Percentiles rank a stretch among this genome's conserved stretches.
phyloP scores from a whole-genome alignment of 306 rosid genomes.

The Gillenia trifoliata region DNA sequence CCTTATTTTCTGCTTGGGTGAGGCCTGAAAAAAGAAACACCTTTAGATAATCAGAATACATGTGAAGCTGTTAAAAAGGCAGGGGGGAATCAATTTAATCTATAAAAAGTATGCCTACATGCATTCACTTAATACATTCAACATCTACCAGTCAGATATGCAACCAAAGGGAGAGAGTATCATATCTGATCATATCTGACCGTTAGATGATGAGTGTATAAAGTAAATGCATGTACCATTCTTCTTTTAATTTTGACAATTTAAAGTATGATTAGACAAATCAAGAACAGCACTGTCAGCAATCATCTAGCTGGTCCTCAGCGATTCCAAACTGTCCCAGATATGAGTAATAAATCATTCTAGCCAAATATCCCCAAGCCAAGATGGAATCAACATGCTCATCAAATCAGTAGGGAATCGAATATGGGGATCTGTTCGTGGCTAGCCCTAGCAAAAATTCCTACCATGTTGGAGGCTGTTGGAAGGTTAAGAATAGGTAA shows the following conservation, averaged over 20 bases:
- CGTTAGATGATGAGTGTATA: no score
- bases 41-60: constrained; percentile 15
- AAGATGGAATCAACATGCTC: not conserved
- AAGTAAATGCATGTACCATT: no score
- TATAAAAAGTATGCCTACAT: not conserved
- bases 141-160: no score
- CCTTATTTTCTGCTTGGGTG: constrained; percentile 93
- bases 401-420: not conserved
- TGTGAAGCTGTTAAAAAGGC: not conserved
- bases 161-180: no score
- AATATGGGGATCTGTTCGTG: not conserved
- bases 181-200: no score
- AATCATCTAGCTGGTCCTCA: not conserved
- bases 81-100: not conserved
- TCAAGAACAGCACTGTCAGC: not conserved
- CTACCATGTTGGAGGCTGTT: not conserved
- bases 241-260: not conserved
- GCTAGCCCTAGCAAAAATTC: not conserved
- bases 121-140: no score
- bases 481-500: not conserved
- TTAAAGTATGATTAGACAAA: not conserved
- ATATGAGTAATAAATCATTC: not conserved
- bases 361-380: not conserved
- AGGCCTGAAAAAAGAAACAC: constrained; percentile 47
- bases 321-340: not conserved